These are phyloP conservation scores for Cladosporium sp. DNA, from an alignment of 2,329 filamentous ascomycete genomes.

Conservation along the genomic window DNA sequence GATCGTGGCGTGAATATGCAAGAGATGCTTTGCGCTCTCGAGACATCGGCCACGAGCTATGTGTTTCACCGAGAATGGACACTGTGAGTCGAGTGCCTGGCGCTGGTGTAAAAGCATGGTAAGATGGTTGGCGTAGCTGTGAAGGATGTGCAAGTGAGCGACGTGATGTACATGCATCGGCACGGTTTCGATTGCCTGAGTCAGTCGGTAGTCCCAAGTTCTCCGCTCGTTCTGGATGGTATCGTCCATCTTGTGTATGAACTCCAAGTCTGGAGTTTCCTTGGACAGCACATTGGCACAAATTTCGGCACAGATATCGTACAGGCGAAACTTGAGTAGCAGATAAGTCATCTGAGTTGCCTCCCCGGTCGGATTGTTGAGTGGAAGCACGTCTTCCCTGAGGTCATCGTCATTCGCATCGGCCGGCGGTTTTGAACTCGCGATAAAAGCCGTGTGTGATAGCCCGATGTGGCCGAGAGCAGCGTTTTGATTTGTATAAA, in stretches of 20 bases:
- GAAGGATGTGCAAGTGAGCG: slow-evolving; percentile 45
- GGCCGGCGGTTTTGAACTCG: slow-evolving; percentile 29
- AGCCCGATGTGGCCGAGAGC: slow-evolving; percentile 41
- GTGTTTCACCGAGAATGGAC: slow-evolving; percentile 35
- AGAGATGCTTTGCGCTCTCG: slow-evolving; percentile 38
- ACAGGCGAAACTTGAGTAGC: slow-evolving; percentile 42
- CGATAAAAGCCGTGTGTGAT: slow-evolving; percentile 33
- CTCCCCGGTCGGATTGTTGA: slow-evolving; percentile 40
- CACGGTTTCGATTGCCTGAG: slow-evolving; percentile 37
- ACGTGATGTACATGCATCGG: slow-evolving; percentile 40
- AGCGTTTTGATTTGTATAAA: slow-evolving; percentile 44
- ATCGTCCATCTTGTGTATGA: slow-evolving; percentile 30
- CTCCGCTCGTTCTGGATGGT: not conserved
- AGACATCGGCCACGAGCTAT: slow-evolving; percentile 38
- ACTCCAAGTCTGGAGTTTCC: slow-evolving; percentile 29
- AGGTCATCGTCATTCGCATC: slow-evolving; percentile 1
- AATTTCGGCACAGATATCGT: slow-evolving; percentile 42
- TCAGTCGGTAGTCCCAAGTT: slow-evolving; percentile 34
- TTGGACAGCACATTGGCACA: slow-evolving; percentile 40
- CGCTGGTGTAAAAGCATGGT: slow-evolving; percentile 42
- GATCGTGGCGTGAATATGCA: slow-evolving; percentile 40
- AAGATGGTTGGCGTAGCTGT: slow-evolving; percentile 44
- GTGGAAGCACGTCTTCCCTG: slow-evolving; percentile 26
- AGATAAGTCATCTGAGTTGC: slow-evolving; percentile 48
- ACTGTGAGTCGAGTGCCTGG: not conserved